A percentile compares a stretch with the other conserved stretches of the same genome.
These are phyloP conservation scores for Furcasterigmium sp. DNA, from an alignment of 2,329 filamentous ascomycete species.

Conservation along the genomic window DNA sequence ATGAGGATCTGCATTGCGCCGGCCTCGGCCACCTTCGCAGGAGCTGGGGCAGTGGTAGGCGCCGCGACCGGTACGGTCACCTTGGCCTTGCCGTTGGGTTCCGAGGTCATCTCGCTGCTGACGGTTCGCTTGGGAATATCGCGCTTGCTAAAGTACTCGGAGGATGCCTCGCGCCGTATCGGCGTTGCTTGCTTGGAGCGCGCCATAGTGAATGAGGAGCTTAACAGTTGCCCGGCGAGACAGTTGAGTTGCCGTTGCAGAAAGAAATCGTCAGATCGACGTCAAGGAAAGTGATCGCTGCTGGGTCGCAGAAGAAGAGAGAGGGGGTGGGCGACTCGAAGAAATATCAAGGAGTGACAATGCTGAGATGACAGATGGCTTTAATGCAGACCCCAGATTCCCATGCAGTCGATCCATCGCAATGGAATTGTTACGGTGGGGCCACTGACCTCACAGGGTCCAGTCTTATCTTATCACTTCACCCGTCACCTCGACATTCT, in stretches of 20 bases:
- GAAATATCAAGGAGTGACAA: neutral
- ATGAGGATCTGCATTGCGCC: conserved; percentile 73
- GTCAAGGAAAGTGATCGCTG: neutral
- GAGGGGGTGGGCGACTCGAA: neutral
- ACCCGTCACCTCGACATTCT: too few species aligned
- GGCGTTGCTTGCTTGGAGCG: conserved; percentile 65
- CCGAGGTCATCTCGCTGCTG: conserved; percentile 25
- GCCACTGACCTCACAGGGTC: neutral
- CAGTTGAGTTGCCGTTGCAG: too few species aligned
- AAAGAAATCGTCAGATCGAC: neutral
- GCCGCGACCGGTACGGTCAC: conserved; percentile 12
- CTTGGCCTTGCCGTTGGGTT: conserved; percentile 24
- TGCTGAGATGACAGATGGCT: conserved; percentile 5
- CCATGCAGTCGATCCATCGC: neutral
- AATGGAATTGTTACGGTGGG: neutral
- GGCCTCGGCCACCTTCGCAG: conserved; percentile 36
- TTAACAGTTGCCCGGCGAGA: too few species aligned
- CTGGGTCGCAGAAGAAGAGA: neutral
- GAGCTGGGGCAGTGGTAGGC: conserved; percentile 16
- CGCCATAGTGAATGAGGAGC: conserved; percentile 49
- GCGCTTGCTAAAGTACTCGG: conserved; percentile 55
- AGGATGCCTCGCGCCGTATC: conserved; percentile 60
- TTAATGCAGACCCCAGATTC: conserved; percentile 1
- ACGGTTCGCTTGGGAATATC: conserved; percentile 28
- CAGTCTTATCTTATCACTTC: neutral